Evolutionary conservation across 192 early-diverging fungal species (phyloP).

Genomic region (Mortierella alpina): DNA sequence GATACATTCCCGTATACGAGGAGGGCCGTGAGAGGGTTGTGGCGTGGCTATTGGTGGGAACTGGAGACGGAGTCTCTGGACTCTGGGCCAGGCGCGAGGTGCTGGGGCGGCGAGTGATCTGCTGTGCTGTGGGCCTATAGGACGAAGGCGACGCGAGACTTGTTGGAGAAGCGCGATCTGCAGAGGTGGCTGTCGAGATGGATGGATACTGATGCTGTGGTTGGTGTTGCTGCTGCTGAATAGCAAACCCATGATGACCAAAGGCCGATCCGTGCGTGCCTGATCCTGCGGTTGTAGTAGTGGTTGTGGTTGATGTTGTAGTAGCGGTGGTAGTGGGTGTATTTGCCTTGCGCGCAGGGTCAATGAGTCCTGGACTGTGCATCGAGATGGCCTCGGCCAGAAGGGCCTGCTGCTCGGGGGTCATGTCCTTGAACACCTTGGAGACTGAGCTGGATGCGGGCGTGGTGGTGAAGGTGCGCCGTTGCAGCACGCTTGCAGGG

Average conservation of each 20-base stretch:
- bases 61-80: neutral
- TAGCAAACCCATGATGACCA: conserved; percentile 6
- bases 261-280: neutral
- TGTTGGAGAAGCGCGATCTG: conserved; percentile 32
- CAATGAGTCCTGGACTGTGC: conserved; percentile 49
- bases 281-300: conserved; percentile 8
- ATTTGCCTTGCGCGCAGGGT: conserved; percentile 14
- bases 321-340: neutral
- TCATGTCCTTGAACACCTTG: conserved; percentile 50
- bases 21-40: conserved; percentile 23
- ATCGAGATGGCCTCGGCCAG: conserved; percentile 54
- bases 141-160: conserved; percentile 16
- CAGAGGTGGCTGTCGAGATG: conserved; percentile 12
- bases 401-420: conserved; percentile 57
- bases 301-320: conserved; percentile 6
- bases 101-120: conserved; percentile 39
- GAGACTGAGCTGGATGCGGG: conserved; percentile 20
- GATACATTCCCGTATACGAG: conserved; percentile 31
- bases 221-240: conserved; percentile 7
- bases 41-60: neutral
- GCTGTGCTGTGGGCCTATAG: conserved; percentile 17
- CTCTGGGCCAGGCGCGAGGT: conserved; percentile 15
- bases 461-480: conserved; percentile 30
- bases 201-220: conserved; percentile 8
- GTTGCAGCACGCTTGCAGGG: conserved; percentile 29